A percentile compares a stretch with the other conserved stretches of the same genome.
Evolutionary conservation across 2,329 filamentous ascomycete species (phyloP).

Genomic region (Fusarium aywerte): DNA sequence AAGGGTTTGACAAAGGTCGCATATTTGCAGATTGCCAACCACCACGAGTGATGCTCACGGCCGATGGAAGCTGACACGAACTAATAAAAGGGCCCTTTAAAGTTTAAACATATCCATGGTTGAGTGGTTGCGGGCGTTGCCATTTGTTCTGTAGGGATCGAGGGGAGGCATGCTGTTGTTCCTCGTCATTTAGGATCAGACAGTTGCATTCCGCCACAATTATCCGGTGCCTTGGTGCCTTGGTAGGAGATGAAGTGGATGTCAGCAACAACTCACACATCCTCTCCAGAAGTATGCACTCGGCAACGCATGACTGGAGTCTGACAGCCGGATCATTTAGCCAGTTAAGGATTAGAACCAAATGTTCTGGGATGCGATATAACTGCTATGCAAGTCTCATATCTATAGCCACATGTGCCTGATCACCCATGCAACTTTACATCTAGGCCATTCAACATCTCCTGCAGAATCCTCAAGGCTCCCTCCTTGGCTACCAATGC

Average conservation of each 20-base stretch:
- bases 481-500: slow-evolving; percentile 44
- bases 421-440: slow-evolving; percentile 18
- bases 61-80: neutral
- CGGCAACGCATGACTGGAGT: too few species aligned
- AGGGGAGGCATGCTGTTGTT: neutral
- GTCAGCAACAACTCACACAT: neutral
- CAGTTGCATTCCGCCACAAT: neutral
- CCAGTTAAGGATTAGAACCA: too few species aligned
- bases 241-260: neutral
- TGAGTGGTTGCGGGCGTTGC: neutral
- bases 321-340: neutral
- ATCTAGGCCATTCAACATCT: slow-evolving; percentile 9
- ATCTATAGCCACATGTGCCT: neutral
- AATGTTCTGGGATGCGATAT: neutral
- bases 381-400: neutral
- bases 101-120: neutral
- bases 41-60: neutral
- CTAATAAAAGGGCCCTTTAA: neutral
- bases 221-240: neutral
- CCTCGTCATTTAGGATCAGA: too few species aligned
- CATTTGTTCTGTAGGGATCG: neutral
- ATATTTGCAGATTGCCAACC: neutral
- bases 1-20: neutral
- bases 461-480: slow-evolving; percentile 42
- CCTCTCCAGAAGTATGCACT: neutral